phyloP scores from a whole-genome alignment of 306 rosid species.

The Nissolia schottii region DNA sequence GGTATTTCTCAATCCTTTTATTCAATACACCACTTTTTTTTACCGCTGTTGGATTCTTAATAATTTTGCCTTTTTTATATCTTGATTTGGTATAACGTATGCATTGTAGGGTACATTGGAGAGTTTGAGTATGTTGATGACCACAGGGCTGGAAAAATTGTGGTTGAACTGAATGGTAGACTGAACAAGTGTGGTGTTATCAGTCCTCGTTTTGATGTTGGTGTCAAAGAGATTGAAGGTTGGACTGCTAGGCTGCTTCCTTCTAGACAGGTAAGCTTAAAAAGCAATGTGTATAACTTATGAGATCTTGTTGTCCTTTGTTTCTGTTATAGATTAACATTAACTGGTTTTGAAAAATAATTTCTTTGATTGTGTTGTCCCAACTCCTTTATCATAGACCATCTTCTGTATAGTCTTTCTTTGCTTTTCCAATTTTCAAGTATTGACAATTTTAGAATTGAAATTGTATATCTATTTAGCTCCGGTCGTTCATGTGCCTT shows the following conservation, averaged over 20 bases:
- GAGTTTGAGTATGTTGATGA: constrained; percentile 44
- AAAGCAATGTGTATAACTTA: not conserved
- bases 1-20: constrained; percentile 1
- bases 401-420: not conserved
- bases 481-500: no score
- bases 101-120: constrained; percentile 34
- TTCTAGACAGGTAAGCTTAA: constrained; percentile 26
- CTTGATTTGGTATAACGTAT: not conserved
- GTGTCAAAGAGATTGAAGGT: constrained; percentile 38
- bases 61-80: not conserved
- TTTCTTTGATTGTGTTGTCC: not conserved
- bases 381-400: not conserved
- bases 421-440: not conserved
- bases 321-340: not conserved
- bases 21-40: not conserved
- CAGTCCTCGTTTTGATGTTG: constrained; percentile 40
- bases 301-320: not conserved
- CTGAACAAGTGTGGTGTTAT: constrained; percentile 41
- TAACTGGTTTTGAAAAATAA: not conserved
- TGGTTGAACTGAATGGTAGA: constrained; percentile 40
- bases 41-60: not conserved
- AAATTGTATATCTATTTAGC: not conserved
- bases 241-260: constrained; percentile 43
- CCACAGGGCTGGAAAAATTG: constrained; percentile 41
- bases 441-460: not conserved